Evolutionary conservation across 345 rosid species (phyloP).

Genomic region (Mercurialis annua): DNA sequence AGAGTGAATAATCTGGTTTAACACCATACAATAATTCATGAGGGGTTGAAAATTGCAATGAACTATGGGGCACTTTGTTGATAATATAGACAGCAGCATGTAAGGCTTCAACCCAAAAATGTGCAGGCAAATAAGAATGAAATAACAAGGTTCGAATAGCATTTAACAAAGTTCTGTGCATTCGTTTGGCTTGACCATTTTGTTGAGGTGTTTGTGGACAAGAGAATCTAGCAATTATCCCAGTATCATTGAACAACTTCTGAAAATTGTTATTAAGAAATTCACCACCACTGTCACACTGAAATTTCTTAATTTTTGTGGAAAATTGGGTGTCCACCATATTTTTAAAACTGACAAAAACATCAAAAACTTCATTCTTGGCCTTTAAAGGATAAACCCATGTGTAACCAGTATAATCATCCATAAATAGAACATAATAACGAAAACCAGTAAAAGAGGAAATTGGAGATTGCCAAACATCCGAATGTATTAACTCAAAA

Average conservation of each 20-base stretch:
- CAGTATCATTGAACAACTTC: not conserved
- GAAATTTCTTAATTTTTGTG: too few relatives aligned
- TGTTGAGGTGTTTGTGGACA: not conserved
- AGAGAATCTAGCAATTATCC: not conserved
- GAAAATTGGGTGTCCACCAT: not conserved
- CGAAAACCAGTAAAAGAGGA: not conserved
- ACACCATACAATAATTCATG: not conserved
- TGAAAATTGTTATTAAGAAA: not conserved
- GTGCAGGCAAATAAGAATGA: not conserved
- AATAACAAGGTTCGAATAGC: not conserved
- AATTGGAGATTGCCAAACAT: not conserved
- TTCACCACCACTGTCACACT: not conserved
- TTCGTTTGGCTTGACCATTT: not conserved
- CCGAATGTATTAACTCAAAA: too few relatives aligned
- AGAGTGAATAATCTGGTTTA: too few relatives aligned
- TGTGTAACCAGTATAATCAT: not conserved
- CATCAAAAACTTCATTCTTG: not conserved
- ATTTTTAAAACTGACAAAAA: not conserved
- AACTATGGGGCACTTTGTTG: not conserved
- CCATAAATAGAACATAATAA: not conserved
- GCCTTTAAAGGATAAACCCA: not conserved
- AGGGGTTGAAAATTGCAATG: not conserved
- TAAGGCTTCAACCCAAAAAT: not conserved
- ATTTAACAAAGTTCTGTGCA: conserved; percentile 1
- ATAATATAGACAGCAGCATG: not conserved